Evolutionary conservation across 164 flowering plant genomes (phyloP).

Genomic region (Magnolia kwangsiensis): DNA sequence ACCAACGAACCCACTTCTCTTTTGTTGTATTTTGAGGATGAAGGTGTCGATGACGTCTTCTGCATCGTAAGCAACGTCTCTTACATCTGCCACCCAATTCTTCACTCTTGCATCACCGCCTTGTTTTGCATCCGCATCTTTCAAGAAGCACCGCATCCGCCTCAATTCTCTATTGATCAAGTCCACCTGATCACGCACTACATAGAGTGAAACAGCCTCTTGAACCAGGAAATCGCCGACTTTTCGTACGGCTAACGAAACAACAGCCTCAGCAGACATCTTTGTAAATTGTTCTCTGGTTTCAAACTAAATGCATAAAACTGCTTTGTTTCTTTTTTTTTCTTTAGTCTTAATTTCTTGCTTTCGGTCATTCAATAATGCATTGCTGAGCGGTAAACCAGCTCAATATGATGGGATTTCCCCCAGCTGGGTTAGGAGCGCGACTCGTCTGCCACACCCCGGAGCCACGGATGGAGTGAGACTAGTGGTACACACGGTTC

Average conservation of each 20-base stretch:
- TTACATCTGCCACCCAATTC: constrained; percentile 18
- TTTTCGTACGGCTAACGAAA: constrained; percentile 9
- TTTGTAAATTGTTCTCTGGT: too few relatives aligned
- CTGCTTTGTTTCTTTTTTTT: too few relatives aligned
- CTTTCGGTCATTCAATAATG: too few relatives aligned
- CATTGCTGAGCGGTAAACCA: too few relatives aligned
- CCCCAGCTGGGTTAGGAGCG: too few relatives aligned
- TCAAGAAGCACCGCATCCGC: constrained; percentile 24
- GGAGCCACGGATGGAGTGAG: too few relatives aligned
- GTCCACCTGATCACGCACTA: constrained; percentile 16
- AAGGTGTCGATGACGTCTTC: constrained; percentile 21
- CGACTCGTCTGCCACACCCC: too few relatives aligned
- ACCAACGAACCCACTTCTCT: neutral
- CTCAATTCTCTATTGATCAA: constrained; percentile 17
- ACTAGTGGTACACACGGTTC: too few relatives aligned
- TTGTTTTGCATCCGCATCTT: constrained; percentile 22
- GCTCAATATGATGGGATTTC: too few relatives aligned
- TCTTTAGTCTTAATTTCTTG: too few relatives aligned
- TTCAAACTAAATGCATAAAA: too few relatives aligned
- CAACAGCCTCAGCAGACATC: constrained; percentile 11
- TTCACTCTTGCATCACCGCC: constrained; percentile 5
- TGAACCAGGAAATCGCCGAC: constrained; percentile 14
- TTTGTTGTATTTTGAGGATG: neutral
- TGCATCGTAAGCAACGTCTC: constrained; percentile 14
- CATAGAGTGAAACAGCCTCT: neutral